These are phyloP conservation scores for Delphinella strobiligena DNA, from an alignment of 2,329 filamentous ascomycete genomes.

Conservation along the genomic window DNA sequence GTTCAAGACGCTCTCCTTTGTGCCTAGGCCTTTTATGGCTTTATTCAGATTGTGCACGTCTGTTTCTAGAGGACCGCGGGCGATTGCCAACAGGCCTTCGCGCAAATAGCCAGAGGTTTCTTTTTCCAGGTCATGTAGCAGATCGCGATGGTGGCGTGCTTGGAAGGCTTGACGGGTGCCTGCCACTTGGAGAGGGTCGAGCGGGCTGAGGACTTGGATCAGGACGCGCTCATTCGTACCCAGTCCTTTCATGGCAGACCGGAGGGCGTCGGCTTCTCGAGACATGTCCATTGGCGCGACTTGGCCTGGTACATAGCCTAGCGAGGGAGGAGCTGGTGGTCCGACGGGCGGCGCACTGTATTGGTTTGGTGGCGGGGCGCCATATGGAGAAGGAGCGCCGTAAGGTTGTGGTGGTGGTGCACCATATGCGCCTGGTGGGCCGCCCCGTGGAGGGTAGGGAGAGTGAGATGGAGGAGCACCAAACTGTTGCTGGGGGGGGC, in stretches of 20 bases:
- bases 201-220: constrained; percentile 55
- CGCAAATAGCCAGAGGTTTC: constrained; percentile 66
- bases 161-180: constrained; percentile 56
- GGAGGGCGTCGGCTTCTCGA: constrained; percentile 57
- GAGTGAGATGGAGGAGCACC: constrained; percentile 6
- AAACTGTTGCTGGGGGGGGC: constrained; percentile 5
- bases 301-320: constrained; percentile 64
- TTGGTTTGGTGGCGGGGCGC: constrained; percentile 16
- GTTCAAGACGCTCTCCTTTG: constrained; percentile 75
- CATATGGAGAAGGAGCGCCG: constrained; percentile 27
- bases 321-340: constrained; percentile 52
- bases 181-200: constrained; percentile 68
- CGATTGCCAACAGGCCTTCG: constrained; percentile 60
- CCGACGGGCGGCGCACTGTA: constrained; percentile 23
- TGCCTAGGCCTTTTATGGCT: constrained; percentile 68
- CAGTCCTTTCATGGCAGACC: constrained; percentile 84
- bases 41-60: constrained; percentile 61
- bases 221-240: constrained; percentile 76
- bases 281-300: constrained; percentile 54
- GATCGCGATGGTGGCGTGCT: constrained; percentile 50
- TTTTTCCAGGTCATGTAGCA: constrained; percentile 63
- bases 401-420: constrained; percentile 18
- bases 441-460: constrained; percentile 8
- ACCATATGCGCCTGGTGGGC: constrained; percentile 8
- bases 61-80: constrained; percentile 64